Evolutionary conservation across 2,329 filamentous ascomycete species (phyloP).

Genomic region (Pseudogymnoascus sp.): DNA sequence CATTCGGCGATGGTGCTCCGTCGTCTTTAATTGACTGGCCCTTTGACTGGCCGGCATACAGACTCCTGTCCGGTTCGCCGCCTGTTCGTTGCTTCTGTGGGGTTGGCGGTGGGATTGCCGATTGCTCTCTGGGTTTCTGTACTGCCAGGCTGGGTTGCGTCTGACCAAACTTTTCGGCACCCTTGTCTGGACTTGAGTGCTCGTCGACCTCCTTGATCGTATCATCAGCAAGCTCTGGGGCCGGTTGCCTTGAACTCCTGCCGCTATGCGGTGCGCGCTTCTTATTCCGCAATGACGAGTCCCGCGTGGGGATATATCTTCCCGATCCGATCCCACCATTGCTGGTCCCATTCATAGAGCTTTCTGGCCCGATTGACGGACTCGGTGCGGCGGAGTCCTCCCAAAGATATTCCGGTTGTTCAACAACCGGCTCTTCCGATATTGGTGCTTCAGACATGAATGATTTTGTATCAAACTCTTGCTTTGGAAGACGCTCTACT

Average conservation of each 20-base stretch:
- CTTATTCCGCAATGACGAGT: conserved; percentile 59
- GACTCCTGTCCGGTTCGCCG: not conserved
- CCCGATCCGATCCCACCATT: conserved; percentile 26
- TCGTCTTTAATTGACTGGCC: conserved; percentile 39
- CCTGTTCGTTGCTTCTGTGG: not conserved
- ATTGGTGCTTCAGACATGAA: conserved; percentile 29
- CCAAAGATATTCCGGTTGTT: conserved; percentile 12
- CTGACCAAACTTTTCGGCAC: not conserved
- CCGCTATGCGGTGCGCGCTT: conserved; percentile 40
- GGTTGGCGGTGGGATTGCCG: not conserved
- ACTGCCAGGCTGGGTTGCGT: not conserved
- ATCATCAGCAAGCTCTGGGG: conserved; percentile 18
- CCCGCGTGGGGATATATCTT: conserved; percentile 53
- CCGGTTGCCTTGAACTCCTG: conserved; percentile 32
- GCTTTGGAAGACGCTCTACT: conserved; percentile 19
- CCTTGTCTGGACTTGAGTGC: conserved; percentile 5
- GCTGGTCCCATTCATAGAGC: conserved; percentile 14
- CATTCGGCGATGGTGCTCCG: conserved; percentile 60
- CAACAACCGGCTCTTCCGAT: conserved; percentile 41
- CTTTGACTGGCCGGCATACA: not conserved
- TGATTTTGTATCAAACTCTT: conserved; percentile 22
- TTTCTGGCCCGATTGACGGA: conserved; percentile 9
- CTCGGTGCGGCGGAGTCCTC: conserved; percentile 14
- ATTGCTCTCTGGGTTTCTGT: not conserved
- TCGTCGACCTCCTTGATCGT: conserved; percentile 20